Conservation (phyloP, 345 rosid genomes). For the Ceriops zippeliana region DNA sequence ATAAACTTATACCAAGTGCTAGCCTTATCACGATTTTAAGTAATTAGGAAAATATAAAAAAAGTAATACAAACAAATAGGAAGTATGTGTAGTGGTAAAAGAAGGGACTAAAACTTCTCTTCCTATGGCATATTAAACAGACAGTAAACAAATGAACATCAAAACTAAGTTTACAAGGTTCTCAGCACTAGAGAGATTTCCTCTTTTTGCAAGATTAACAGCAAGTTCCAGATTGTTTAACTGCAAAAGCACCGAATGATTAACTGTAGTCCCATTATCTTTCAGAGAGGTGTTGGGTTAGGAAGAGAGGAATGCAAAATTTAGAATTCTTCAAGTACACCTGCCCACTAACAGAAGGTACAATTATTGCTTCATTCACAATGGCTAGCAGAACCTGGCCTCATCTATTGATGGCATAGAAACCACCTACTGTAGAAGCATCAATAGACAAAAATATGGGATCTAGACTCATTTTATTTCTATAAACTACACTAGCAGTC, state of each 20-base stretch:
- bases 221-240: conserved; percentile 98
- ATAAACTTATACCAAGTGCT: not conserved
- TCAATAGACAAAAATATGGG: conserved; percentile 98
- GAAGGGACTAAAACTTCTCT: not conserved
- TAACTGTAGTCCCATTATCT: not conserved
- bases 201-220: conserved; percentile 96
- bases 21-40: not conserved
- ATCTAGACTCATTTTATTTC: conserved; percentile 97
- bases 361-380: conserved; percentile 87
- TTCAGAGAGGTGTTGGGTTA: too few relatives aligned
- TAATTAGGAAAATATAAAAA: not conserved
- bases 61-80: not conserved
- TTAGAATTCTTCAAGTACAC: conserved; percentile 30
- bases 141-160: not conserved
- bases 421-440: conserved; percentile 85
- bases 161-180: conserved; percentile 56
- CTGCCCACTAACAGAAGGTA: conserved; percentile 96
- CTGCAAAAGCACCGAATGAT: conserved; percentile 33
- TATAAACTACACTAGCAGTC: conserved; percentile 92
- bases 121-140: too few relatives aligned
- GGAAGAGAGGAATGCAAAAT: not conserved
- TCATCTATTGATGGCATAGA: conserved; percentile 90
- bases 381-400: conserved; percentile 56
- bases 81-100: not conserved
- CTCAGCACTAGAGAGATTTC: conserved; percentile 99